Conservation (phyloP, 257 asterid genomes). For the Plectranthus barbatus region DNA sequence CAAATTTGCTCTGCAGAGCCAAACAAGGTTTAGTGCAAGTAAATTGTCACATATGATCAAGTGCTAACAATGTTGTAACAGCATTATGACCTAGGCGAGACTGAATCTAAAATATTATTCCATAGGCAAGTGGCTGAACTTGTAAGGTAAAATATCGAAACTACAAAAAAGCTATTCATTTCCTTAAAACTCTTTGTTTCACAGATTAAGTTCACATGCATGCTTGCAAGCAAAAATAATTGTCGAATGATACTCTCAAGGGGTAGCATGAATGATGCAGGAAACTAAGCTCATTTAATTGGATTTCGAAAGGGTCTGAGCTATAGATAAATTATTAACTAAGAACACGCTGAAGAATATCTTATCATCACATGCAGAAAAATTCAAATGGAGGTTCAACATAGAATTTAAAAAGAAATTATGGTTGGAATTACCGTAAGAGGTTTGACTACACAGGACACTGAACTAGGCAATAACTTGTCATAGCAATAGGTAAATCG, state of each 20-base stretch:
- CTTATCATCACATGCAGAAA: neutral
- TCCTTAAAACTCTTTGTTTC: no score
- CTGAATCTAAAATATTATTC: neutral
- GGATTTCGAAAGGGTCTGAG: neutral
- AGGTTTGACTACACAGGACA: no score
- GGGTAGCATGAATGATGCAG: neutral
- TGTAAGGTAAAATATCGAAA: neutral
- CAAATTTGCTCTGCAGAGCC: conserved; percentile 79
- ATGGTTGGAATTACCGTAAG: no score
- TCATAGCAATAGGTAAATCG: no score
- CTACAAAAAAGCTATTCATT: neutral
- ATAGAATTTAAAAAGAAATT: neutral
- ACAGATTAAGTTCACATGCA: neutral
- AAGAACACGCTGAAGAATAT: neutral
- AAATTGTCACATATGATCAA: conserved; percentile 3
- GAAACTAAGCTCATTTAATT: neutral
- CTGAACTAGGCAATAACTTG: no score
- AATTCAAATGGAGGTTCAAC: neutral
- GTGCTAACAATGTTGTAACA: neutral
- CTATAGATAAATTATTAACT: no score
- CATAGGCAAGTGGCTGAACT: neutral
- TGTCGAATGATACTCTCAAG: neutral
- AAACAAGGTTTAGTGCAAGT: neutral
- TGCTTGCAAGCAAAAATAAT: no score
- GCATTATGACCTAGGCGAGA: conserved; percentile 4